Base-by-base conservation (phyloP, 2,329 filamentous ascomycete species). In the Setomelanomma holmii region DNA sequence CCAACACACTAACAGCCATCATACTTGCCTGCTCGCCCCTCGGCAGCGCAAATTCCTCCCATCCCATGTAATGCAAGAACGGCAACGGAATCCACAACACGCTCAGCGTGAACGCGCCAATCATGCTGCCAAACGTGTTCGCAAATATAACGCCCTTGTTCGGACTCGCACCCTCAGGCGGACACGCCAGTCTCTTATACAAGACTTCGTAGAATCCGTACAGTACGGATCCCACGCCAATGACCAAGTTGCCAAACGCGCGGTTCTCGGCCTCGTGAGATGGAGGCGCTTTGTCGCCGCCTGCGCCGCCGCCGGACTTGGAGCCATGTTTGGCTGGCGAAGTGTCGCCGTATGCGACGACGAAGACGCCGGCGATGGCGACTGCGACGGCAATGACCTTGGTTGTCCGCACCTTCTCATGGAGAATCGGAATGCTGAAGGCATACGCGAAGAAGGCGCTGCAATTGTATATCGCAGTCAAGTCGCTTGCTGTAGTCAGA, bases 391-490 rank as follows among this genome's bases (percentile, higher is more conserved):
- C 90, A 44, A 96, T 73, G 22, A 92, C 87, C 79, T 99, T 99
- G 77, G 91, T 91, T 33, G 88, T 77, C 19, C 91, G 87, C 11
- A 97, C 78, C 61, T 89, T 91, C 75, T 99, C 95, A 51, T 90
- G 87, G 2, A 99, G 81, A 16, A 99, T 77, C 1, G 93, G 92
- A 39, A 99, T 92, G 40, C 90, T 96, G 72, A 99, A 99, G 11
- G 91, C 93, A 72, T 99, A 99, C 42, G 95, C 95, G 74, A 99
- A 99, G 77, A 99, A 99, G 52, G 95, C 93, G 46, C 91, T 96
- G 81, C 95, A 99, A 78, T 99, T 99, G 83, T 99, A 99, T 66
- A 99, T 99, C 47, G 95, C 95, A 0, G 95, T 99, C 65, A 99
- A 78, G 75, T 99, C 95, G 61, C 89, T 92, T 2, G 95, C 89